These are phyloP conservation scores for Capsicum baccatum DNA, from an alignment of 257 asterid genomes.

Conservation along the genomic window DNA sequence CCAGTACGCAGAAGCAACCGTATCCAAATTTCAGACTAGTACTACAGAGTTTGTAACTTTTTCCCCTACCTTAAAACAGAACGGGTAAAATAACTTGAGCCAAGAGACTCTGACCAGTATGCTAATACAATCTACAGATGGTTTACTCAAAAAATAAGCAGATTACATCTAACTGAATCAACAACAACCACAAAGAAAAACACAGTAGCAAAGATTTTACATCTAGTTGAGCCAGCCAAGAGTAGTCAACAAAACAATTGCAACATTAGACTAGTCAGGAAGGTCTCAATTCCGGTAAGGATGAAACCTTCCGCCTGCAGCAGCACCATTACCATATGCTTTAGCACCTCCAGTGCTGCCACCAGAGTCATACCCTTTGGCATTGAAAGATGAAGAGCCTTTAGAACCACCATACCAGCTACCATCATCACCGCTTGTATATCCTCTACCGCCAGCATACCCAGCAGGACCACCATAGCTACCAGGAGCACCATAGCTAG, in stretches of 20 bases:
- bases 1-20: neutral
- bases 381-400: conserved; percentile 48
- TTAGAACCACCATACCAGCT: conserved; percentile 63
- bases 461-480: conserved; percentile 73
- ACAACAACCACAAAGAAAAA: neutral
- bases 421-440: conserved; percentile 54
- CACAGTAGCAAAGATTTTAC: conserved; percentile 23
- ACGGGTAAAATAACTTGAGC: neutral
- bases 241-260: conserved; percentile 10
- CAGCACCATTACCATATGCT: conserved; percentile 61
- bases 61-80: neutral
- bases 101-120: neutral
- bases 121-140: neutral
- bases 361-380: conserved; percentile 37
- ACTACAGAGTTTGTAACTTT: neutral
- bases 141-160: conserved; percentile 2
- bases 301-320: conserved; percentile 69
- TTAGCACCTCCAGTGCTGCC: conserved; percentile 46
- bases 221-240: neutral
- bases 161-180: neutral
- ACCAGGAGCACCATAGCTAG: conserved; percentile 60
- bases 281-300: conserved; percentile 75
- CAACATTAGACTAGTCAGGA: neutral
- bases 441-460: conserved; percentile 62
- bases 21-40: neutral